Base-by-base conservation (phyloP, 805 yeast species). In the Kodamaea nitidulidarum region DNA sequence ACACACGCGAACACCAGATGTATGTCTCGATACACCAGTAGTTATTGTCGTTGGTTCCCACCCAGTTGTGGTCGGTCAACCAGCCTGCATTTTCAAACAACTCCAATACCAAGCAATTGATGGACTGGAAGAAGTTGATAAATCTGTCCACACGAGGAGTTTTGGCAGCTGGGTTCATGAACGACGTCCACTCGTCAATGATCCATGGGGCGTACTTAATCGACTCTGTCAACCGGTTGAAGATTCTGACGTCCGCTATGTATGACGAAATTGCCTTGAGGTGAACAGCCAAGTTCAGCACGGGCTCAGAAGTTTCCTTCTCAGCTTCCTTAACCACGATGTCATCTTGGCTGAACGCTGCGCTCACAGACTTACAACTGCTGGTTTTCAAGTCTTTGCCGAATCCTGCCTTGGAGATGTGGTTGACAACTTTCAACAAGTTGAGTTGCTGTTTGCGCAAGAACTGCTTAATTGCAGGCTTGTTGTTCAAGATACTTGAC, bases 141-240 rank as follows among this genome's bases (percentile, higher is more conserved):
- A 64, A 47, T 12, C 71, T 47, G 46, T 64, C 61, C 3, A 58
- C 40, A 20, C 52, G 50, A 0, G 70, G 60, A 7, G 42, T 51
- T 2, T 54, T 37, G 32, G 51, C 49, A 4, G 52, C 39, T 1
- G 64, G 62, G 39, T 53, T 47, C 35, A 45, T 36, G 33, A 61
- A 52, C 1, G 68, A 58, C 2, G 50, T 36, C 41, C 47, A 62
- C 48, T 67, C 73, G 41, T 63, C 71, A 12, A 67, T 56, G 14
- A 67, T 56, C 74, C 74, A 68, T 4, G 74, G 74, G 57, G 61
- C 58, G 43, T 67, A 67, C 49, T 65, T 65, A 40, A 68, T 56
- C 18, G 70, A 51, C 14, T 67, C 72, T 4, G 66, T 60, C 40
- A 68, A 53, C 36, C 74, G 52, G 49, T 63, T 62, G 55, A 68